Evolutionary conservation across 2,329 filamentous ascomycete species (phyloP).

Genomic region (Capronia coronata): DNA sequence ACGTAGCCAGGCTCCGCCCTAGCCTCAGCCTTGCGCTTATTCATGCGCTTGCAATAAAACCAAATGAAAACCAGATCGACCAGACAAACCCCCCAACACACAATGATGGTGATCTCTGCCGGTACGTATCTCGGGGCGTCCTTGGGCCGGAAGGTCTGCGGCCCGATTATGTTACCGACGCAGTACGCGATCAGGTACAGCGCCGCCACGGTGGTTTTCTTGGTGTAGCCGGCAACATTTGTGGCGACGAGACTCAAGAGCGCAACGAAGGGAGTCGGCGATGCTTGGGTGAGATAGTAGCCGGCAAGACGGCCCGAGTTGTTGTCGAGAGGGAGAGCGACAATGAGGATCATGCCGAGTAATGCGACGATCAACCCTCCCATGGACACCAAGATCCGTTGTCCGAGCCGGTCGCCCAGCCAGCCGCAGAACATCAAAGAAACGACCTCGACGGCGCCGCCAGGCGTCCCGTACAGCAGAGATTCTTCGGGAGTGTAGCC

Average conservation of each 20-base stretch:
- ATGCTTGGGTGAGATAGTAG: conserved; percentile 59
- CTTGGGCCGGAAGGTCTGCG: conserved; percentile 45
- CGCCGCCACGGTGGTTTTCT: conserved; percentile 49
- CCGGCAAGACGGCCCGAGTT: conserved; percentile 55
- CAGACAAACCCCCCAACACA: conserved; percentile 48
- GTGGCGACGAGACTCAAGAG: conserved; percentile 57
- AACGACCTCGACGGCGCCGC: conserved; percentile 59
- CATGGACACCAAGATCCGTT: conserved; percentile 58
- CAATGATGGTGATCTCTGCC: conserved; percentile 58
- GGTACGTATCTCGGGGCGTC: conserved; percentile 56
- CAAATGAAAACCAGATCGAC: conserved; percentile 56
- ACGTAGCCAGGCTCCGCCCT: conserved; percentile 51
- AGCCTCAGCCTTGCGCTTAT: conserved; percentile 51
- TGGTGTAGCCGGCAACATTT: conserved; percentile 53
- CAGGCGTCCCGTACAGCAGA: conserved; percentile 59
- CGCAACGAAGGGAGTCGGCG: conserved; percentile 57
- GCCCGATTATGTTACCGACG: conserved; percentile 52
- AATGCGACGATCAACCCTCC: conserved; percentile 20
- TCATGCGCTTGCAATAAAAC: conserved; percentile 54
- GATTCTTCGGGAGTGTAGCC: conserved; percentile 59
- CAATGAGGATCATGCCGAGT: conserved; percentile 31
- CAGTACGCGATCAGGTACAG: conserved; percentile 44
- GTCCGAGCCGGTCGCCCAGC: conserved; percentile 51
- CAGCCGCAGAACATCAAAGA: conserved; percentile 51
- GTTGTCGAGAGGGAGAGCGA: conserved; percentile 54